A percentile compares a stretch with the other conserved stretches of the same genome.
phyloP scores from a whole-genome alignment of 176 grass and related monocot species.

The Carex littledalei region DNA sequence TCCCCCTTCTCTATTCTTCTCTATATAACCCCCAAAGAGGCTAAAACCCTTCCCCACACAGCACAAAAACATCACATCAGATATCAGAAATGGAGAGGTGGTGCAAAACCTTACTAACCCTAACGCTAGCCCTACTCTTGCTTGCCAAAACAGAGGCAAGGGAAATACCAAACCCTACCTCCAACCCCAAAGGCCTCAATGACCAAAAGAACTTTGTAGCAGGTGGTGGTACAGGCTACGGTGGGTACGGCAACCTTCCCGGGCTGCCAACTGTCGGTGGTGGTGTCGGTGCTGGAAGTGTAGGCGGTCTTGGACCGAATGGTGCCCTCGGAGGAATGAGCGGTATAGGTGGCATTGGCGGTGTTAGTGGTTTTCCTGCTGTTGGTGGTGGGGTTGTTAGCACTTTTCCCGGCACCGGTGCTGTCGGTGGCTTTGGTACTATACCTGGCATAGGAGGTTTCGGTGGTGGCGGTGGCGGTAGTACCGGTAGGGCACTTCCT shows the following conservation, averaged over 20 bases:
- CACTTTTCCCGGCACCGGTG: slow-evolving; percentile 26
- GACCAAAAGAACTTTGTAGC: slow-evolving; percentile 33
- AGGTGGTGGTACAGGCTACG: slow-evolving; percentile 8
- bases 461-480: slow-evolving; percentile 5
- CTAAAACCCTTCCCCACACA: neutral
- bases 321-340: slow-evolving; percentile 25
- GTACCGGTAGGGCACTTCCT: slow-evolving; percentile 27
- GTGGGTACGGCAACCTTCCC: neutral
- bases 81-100: slow-evolving; percentile 22
- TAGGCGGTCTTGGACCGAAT: slow-evolving; percentile 33
- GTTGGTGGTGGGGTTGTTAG: slow-evolving; percentile 27
- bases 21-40: neutral
- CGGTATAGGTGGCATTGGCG: slow-evolving; percentile 40
- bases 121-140: slow-evolving; percentile 31
- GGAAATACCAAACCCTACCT: slow-evolving; percentile 7
- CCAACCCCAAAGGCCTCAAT: neutral
- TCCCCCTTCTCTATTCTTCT: neutral
- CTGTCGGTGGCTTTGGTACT: slow-evolving; percentile 26
- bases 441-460: slow-evolving; percentile 19
- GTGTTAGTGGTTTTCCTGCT: slow-evolving; percentile 34
- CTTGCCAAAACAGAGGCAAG: slow-evolving; percentile 10
- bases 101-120: slow-evolving; percentile 21
- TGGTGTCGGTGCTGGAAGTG: slow-evolving; percentile 3
- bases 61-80: neutral
- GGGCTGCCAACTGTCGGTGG: neutral